A percentile compares a stretch with the other conserved stretches of the same genome.
Conservation (phyloP, 1,284 basidiomycete genomes). For the Cutaneotrichosporon cavernicola region DNA sequence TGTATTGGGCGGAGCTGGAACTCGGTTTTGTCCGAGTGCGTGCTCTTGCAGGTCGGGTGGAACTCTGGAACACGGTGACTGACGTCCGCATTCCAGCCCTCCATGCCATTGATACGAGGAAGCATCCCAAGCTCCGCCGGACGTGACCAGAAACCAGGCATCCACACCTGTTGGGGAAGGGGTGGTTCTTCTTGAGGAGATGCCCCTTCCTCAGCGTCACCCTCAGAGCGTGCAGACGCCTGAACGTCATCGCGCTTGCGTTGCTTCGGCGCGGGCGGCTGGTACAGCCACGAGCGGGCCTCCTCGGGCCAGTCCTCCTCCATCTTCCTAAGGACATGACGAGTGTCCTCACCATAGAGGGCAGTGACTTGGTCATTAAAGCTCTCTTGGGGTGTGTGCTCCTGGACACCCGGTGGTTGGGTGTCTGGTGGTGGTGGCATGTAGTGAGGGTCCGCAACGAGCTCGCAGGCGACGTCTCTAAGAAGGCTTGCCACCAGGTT, state of each 20-base stretch:
- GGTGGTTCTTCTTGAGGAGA: constrained; percentile 2
- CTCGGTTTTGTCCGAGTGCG: constrained; percentile 32
- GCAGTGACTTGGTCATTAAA: constrained; percentile 12
- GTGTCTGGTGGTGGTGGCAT: constrained; percentile 8
- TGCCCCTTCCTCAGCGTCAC: constrained; percentile 8
- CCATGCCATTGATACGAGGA: constrained; percentile 43
- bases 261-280: background rate
- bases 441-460: constrained; percentile 32
- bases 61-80: constrained; percentile 32
- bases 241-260: constrained; percentile 1
- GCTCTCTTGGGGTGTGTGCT: background rate
- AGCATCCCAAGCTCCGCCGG: constrained; percentile 41
- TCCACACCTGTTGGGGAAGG: constrained; percentile 3
- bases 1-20: constrained; percentile 44
- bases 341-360: constrained; percentile 2
- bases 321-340: constrained; percentile 1
- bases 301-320: constrained; percentile 35
- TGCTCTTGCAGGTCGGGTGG: constrained; percentile 43
- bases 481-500: constrained; percentile 43
- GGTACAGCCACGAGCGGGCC: constrained; percentile 29
- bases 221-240: constrained; percentile 17
- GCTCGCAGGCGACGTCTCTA: constrained; percentile 43
- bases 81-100: constrained; percentile 43
- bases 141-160: constrained; percentile 40
- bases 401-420: background rate